Conservation (phyloP, 352 stramenopile species). For the Blastocystis hominis region DNA sequence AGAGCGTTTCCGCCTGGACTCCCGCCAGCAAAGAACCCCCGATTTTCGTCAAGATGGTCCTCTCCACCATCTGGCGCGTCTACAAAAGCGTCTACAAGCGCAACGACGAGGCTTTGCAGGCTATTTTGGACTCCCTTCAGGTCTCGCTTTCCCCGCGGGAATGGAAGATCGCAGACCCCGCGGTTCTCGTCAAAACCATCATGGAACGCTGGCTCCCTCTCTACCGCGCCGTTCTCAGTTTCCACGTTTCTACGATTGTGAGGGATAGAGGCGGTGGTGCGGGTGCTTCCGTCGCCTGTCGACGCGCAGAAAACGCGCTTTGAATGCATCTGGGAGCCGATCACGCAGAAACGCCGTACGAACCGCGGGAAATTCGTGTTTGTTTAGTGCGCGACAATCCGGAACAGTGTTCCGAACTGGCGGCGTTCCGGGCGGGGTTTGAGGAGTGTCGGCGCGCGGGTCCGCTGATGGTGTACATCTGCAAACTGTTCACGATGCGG, state of each 20-base stretch:
- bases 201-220: slow-evolving; percentile 41
- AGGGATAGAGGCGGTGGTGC: slow-evolving; percentile 16
- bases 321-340: not conserved
- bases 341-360: not conserved
- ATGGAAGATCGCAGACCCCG: not conserved
- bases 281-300: slow-evolving; percentile 7
- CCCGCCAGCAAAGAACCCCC: slow-evolving; percentile 69
- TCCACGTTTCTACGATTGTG: not conserved
- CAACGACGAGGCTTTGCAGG: not conserved
- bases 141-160: not conserved
- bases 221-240: slow-evolving; percentile 37
- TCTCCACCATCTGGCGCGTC: slow-evolving; percentile 60
- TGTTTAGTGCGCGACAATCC: not conserved
- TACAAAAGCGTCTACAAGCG: slow-evolving; percentile 49
- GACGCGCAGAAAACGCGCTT: not conserved
- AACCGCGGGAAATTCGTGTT: too few relatives aligned
- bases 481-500: slow-evolving; percentile 12
- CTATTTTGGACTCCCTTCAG: not conserved
- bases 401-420: not conserved
- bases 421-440: not conserved
- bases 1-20: slow-evolving; percentile 68
- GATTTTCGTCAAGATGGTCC: slow-evolving; percentile 82
- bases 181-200: slow-evolving; percentile 21
- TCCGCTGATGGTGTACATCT: slow-evolving; percentile 37
- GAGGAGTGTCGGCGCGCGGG: not conserved